phyloP scores from a whole-genome alignment of 1,284 basidiomycete genomes.

The Trametes hirsuta region DNA sequence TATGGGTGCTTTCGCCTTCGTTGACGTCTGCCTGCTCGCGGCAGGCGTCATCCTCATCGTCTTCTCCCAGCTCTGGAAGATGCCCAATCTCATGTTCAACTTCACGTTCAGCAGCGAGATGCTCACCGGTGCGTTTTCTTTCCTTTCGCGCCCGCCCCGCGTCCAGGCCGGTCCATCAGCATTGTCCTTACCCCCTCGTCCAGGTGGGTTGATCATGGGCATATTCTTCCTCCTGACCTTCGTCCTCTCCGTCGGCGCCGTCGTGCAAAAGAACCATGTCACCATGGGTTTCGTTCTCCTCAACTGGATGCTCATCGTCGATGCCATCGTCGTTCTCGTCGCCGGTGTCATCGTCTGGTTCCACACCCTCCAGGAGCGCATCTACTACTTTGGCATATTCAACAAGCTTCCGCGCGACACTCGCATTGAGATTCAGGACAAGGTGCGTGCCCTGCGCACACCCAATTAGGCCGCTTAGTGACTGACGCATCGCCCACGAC shows the following conservation, averaged over 20 bases:
- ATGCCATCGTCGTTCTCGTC: constrained; percentile 59
- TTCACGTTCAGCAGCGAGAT: constrained; percentile 63
- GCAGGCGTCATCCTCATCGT: constrained; percentile 66
- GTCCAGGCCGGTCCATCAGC: not conserved
- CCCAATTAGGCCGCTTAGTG: not conserved
- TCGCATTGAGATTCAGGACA: constrained; percentile 70
- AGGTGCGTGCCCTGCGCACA: constrained; percentile 46
- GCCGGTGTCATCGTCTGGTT: constrained; percentile 79
- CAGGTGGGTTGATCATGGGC: constrained; percentile 76
- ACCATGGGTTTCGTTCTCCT: constrained; percentile 70
- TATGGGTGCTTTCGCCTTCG: constrained; percentile 69
- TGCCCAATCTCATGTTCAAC: constrained; percentile 67
- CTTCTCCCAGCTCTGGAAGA: constrained; percentile 72
- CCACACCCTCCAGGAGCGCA: constrained; percentile 71
- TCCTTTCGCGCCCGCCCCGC: not conserved
- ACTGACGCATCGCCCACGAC: not conserved
- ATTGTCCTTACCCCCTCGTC: not conserved
- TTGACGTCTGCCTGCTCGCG: constrained; percentile 71
- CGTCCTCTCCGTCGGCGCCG: constrained; percentile 67
- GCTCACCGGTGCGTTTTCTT: constrained; percentile 56
- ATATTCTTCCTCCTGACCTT: constrained; percentile 70
- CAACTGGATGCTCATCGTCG: constrained; percentile 70
- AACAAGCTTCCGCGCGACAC: constrained; percentile 45
- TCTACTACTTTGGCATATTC: constrained; percentile 67
- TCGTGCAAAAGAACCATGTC: constrained; percentile 70